These are phyloP conservation scores for Magnusiomyces sp. DNA, from an alignment of 1,139 yeast genomes.

Conservation along the genomic window DNA sequence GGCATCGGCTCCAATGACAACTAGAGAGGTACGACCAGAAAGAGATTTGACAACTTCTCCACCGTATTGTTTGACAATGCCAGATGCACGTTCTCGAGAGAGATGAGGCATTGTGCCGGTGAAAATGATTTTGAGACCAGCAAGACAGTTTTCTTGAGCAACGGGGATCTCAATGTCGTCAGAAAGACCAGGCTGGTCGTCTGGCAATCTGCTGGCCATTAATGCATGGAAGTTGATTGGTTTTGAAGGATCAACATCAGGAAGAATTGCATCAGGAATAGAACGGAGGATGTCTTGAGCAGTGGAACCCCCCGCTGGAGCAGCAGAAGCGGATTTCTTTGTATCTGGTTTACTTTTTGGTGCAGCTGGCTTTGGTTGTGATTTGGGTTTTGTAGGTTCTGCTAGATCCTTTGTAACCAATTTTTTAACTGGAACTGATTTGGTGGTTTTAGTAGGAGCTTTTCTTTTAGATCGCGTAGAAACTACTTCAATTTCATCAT, in stretches of 20 bases:
- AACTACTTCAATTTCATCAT: constrained; percentile 6
- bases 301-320: constrained; percentile 18
- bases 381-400: constrained; percentile 1
- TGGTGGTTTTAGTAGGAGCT: constrained; percentile 3
- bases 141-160: constrained; percentile 73
- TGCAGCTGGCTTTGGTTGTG: no score
- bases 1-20: constrained; percentile 91
- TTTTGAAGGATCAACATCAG: constrained; percentile 44
- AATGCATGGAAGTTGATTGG: constrained; percentile 49
- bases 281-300: constrained; percentile 49
- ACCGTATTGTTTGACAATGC: constrained; percentile 75
- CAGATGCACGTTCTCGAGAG: constrained; percentile 68
- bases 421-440: not conserved
- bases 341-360: no score
- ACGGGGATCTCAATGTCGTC: constrained; percentile 45
- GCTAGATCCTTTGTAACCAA: constrained; percentile 8
- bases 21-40: constrained; percentile 76
- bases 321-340: not conserved
- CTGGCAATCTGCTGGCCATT: constrained; percentile 22
- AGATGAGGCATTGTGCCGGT: constrained; percentile 82
- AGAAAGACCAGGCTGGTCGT: constrained; percentile 22
- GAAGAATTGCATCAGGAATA: constrained; percentile 65
- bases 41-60: constrained; percentile 90
- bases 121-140: constrained; percentile 85
- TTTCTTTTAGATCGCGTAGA: not conserved